Conservation (phyloP, 768 basidiomycete genomes). For the Postia placenta region DNA sequence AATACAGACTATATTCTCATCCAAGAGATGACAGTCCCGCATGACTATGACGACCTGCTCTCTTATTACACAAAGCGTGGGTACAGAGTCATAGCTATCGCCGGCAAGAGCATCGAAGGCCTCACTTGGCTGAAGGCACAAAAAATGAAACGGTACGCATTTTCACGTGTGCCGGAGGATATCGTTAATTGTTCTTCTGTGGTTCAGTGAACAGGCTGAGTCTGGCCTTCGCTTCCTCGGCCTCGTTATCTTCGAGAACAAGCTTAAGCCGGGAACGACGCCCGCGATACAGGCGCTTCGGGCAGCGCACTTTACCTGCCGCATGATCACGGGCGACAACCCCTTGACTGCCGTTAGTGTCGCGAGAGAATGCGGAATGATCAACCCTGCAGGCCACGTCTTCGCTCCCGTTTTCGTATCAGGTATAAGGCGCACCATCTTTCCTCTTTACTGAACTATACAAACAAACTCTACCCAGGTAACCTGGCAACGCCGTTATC, state of each 20-base stretch:
- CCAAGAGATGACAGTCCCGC: conserved; percentile 60
- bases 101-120: conserved; percentile 91
- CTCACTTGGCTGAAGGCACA: conserved; percentile 97
- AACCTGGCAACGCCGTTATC: conserved; percentile 46
- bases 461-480: too few species aligned
- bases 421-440: conserved; percentile 46
- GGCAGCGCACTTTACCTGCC: conserved; percentile 83
- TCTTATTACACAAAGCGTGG: conserved; percentile 97
- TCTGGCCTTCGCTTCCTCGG: conserved; percentile 87
- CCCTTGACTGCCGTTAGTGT: conserved; percentile 95
- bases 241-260: conserved; percentile 96
- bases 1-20: background rate
- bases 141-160: conserved; percentile 79
- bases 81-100: conserved; percentile 96
- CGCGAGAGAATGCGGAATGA: conserved; percentile 86
- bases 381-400: conserved; percentile 84
- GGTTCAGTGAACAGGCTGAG: conserved; percentile 87
- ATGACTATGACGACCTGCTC: conserved; percentile 92
- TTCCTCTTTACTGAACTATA: too few species aligned
- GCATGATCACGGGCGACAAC: conserved; percentile 99
- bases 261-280: conserved; percentile 87
- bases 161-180: background rate
- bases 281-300: conserved; percentile 87
- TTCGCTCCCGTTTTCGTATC: conserved; percentile 77
- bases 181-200: background rate